Evolutionary conservation across 2,329 filamentous ascomycete species (phyloP), one percentile per base, ranked within the genome.

Genomic region (Apiospora aurea): DNA sequence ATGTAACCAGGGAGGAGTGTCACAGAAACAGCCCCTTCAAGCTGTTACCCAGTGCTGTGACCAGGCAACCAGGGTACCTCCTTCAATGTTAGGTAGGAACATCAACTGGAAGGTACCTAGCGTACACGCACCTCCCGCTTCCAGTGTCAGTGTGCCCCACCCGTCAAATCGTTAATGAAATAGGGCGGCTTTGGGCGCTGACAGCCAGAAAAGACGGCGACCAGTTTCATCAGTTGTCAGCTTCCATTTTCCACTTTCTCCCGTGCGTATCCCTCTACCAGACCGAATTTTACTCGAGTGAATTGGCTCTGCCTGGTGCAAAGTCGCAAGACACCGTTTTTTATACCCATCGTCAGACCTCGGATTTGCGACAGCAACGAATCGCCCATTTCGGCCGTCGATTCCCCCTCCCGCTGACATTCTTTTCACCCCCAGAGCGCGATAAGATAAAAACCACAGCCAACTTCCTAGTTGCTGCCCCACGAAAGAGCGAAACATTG

Each of bases 291-390:
- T 68, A 47, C 66, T 68, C 66, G 44, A 68, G 26, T 46, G 41
- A 68, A 34, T 44, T 68, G 70, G 74, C 73, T 76, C 67, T 77
- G 74, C 75, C 76, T 77, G 76, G 76, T 64, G 76, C 75, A 75
- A 75, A 74, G 73, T 74, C 71, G 38, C 49, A 69, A 46, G 47
- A 51, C 38, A 43, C 24, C 29, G 34, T 64, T n/a, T 64, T 64
- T 64, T 41, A 64, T 64, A 64, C 57, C 61, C 46, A 44, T 69
- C 69, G 29, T 67, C 57, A 16, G 10, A 41, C 21, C 8, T 41
- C 21, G 57, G 34, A 11, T n/a, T 64, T 24, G 57, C 57, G 57
- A 64, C 34, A 61, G 57, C 57, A 41, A 64, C 57, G 34, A 64
- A 14, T 24, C 29, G 18, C 21, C 29, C 14, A 61, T 61, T 61